Base-by-base conservation (phyloP, 352 stramenopile species). In the Pythium rishiriense region DNA sequence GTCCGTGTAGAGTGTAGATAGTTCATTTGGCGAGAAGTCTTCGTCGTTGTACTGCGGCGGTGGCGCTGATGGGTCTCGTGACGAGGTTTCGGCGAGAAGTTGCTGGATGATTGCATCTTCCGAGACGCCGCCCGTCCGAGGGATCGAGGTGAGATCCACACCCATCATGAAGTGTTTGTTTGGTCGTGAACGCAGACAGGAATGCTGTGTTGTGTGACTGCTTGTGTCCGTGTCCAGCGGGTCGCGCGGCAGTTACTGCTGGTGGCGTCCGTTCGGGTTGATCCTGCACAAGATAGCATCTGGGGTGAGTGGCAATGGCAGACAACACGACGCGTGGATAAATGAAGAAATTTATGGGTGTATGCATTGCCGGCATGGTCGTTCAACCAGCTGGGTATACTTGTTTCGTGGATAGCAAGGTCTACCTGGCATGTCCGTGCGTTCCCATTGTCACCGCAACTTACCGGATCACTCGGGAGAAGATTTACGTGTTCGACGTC, bases 1-100 rank as follows among this genome's bases (percentile, higher is more conserved):
- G 39, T 92, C 76, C 3, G 83, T 53, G 63, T 88, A 92, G 15
- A 92, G 65, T 60, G 76, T 83, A 10, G 75, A 78, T 48, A 72
- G 45, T 24, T 79, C 60, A 1, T 58, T 29, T 6, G 76, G 69
- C 0, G 75, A 66, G 56, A 92, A 92, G 26, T 81, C 78, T 0
- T 76, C 57, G 57, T 92, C 83, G 67, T 85, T 79, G 51, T 87
- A 92, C 35, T 85, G 62, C 28, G 42, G 47, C 17, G 41, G 0
- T 19, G 42, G 25, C 10, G 17, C 51, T 1, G 24, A 53, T 29
- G 43, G 22, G 12, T 57, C 26, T 3, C 19, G 37, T 3, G 37
- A 21, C 12, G 28, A 39, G 17, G 37, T 62, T 41, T 64, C 47
- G 14, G 25, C 58, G 25, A 53, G 31, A 39, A 72, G 62, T 29